phyloP scores from a whole-genome alignment of 2,329 filamentous ascomycete species.

The Aspergillus floridensis region DNA sequence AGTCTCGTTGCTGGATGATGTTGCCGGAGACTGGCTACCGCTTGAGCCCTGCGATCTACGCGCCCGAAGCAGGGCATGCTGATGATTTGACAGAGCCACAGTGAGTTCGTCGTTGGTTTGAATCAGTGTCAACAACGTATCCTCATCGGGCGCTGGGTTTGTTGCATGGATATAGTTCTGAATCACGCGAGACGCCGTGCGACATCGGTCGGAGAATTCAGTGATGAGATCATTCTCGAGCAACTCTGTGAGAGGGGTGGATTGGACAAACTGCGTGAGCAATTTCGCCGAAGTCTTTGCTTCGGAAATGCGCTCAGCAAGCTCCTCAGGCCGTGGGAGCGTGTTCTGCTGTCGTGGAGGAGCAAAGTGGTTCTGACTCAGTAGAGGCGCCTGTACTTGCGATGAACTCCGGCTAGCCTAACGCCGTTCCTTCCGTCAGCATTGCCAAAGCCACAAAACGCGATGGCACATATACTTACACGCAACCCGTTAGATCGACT shows the following conservation, averaged over 20 bases:
- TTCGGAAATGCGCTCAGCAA: slow-evolving; percentile 82
- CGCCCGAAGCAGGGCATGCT: slow-evolving; percentile 68
- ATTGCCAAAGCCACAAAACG: neutral
- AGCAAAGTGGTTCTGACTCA: slow-evolving; percentile 20
- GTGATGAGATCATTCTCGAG: slow-evolving; percentile 82
- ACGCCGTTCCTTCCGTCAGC: slow-evolving; percentile 9
- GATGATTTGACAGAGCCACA: slow-evolving; percentile 76
- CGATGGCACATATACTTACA: slow-evolving; percentile 5
- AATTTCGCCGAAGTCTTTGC: slow-evolving; percentile 87
- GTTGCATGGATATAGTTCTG: slow-evolving; percentile 81
- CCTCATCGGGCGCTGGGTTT: slow-evolving; percentile 80
- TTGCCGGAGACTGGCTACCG: slow-evolving; percentile 20
- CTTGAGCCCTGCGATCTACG: slow-evolving; percentile 40
- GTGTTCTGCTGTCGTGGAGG: slow-evolving; percentile 45
- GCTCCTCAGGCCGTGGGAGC: slow-evolving; percentile 68
- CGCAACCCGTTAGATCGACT: slow-evolving; percentile 37
- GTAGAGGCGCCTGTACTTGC: slow-evolving; percentile 27
- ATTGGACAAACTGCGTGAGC: slow-evolving; percentile 86
- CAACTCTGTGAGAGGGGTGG: slow-evolving; percentile 73
- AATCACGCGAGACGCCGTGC: slow-evolving; percentile 74
- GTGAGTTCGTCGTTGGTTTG: slow-evolving; percentile 92
- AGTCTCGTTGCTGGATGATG: slow-evolving; percentile 11
- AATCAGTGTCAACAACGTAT: slow-evolving; percentile 89
- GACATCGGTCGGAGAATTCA: slow-evolving; percentile 87
- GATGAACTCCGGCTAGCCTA: slow-evolving; percentile 9